Conservation (phyloP, 306 rosid species). For the Sechiopsis laciniata region DNA sequence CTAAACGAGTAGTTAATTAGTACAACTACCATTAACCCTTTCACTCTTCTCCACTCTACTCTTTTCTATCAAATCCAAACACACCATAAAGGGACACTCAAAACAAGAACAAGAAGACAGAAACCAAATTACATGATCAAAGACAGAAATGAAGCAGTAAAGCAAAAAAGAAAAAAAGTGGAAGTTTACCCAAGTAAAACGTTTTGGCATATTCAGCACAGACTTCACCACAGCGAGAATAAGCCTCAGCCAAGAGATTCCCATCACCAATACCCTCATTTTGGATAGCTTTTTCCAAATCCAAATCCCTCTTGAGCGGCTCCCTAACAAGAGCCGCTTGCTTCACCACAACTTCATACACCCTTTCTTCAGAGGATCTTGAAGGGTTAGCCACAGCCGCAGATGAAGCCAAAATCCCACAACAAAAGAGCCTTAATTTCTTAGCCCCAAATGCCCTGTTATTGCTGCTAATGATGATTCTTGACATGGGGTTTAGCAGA, state of each 20-base stretch:
- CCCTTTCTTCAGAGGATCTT: slow-evolving; percentile 78
- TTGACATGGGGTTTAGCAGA: slow-evolving; percentile 35
- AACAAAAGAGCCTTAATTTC: slow-evolving; percentile 36
- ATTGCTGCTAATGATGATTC: slow-evolving; percentile 22
- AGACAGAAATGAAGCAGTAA: background rate
- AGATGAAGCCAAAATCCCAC: slow-evolving; percentile 42
- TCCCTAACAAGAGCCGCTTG: slow-evolving; percentile 76
- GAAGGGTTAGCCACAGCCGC: slow-evolving; percentile 49
- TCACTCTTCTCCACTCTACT: too few relatives aligned
- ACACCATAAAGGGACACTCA: too few relatives aligned
- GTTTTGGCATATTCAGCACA: slow-evolving; percentile 98
- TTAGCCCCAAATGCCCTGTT: slow-evolving; percentile 26
- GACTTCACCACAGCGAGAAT: slow-evolving; percentile 80
- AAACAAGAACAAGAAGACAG: background rate
- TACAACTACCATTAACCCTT: too few relatives aligned
- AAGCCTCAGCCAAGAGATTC: slow-evolving; percentile 64
- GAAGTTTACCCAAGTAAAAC: slow-evolving; percentile 62
- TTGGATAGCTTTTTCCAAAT: slow-evolving; percentile 22
- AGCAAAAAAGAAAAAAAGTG: background rate
- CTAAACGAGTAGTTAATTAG: too few relatives aligned
- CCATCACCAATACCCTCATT: slow-evolving; percentile 37
- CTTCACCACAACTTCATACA: slow-evolving; percentile 78
- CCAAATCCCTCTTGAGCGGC: too few relatives aligned
- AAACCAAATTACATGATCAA: too few relatives aligned
- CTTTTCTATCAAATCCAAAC: too few relatives aligned